phyloP scores from a whole-genome alignment of 2,329 filamentous ascomycete genomes.

The Pseudogymnoascus destructans region DNA sequence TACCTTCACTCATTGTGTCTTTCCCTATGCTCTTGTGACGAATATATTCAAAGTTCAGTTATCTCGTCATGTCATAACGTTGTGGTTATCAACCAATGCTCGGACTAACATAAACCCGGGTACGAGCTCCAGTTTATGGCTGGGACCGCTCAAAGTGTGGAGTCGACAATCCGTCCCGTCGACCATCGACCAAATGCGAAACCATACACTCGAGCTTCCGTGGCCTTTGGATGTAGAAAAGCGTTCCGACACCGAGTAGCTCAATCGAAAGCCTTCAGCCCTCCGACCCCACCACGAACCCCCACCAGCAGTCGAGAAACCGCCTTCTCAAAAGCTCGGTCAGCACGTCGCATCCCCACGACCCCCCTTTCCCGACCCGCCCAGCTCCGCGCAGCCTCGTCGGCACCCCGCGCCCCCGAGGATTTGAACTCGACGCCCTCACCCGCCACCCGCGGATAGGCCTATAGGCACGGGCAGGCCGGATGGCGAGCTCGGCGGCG shows the following conservation, averaged over 20 bases:
- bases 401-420: neutral
- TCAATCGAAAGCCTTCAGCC: neutral
- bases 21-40: neutral
- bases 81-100: neutral
- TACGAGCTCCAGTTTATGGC: slow-evolving; percentile 2
- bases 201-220: neutral
- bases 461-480: slow-evolving; percentile 7
- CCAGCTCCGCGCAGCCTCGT: slow-evolving; percentile 2
- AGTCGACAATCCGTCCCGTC: slow-evolving; percentile 7
- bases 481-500: slow-evolving; percentile 24
- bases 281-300: neutral
- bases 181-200: slow-evolving; percentile 5
- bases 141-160: neutral
- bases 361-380: neutral
- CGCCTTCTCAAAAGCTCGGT: neutral
- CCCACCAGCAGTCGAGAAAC: neutral
- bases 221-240: slow-evolving; percentile 1
- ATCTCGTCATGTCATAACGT: neutral
- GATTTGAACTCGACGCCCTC: neutral
- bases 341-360: neutral
- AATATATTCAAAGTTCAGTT: neutral
- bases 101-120: slow-evolving; percentile 3
- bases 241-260: neutral
- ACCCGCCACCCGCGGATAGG: neutral
- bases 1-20: slow-evolving; percentile 4